Evolutionary conservation across 345 rosid genomes (phyloP).

Genomic region (Populus tremula): DNA sequence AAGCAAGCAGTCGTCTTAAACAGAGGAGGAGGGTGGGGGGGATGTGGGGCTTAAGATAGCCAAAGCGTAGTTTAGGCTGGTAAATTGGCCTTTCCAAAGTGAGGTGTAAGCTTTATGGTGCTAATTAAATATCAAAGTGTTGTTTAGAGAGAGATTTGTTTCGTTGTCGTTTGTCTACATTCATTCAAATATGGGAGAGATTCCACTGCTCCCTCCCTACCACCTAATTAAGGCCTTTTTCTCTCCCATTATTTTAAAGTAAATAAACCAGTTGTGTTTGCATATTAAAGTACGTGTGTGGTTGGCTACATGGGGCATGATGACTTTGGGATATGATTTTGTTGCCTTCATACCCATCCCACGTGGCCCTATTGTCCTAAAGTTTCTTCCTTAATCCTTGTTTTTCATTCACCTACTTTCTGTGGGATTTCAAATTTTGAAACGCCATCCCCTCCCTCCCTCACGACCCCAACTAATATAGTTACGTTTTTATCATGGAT

Average conservation of each 20-base stretch:
- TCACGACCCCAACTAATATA: not conserved
- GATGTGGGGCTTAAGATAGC: not conserved
- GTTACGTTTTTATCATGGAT: slow-evolving; percentile 9
- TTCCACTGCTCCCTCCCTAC: slow-evolving; percentile 19
- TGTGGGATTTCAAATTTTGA: slow-evolving; percentile 47
- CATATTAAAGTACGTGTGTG: not conserved
- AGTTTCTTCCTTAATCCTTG: slow-evolving; percentile 17
- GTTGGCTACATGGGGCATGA: slow-evolving; percentile 5
- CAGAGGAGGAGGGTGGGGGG: not conserved
- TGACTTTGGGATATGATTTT: slow-evolving; percentile 29
- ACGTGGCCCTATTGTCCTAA: slow-evolving; percentile 25
- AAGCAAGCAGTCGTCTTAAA: slow-evolving; percentile 12
- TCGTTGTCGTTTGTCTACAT: slow-evolving; percentile 38
- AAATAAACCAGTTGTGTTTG: no score
- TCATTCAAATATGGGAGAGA: slow-evolving; percentile 33
- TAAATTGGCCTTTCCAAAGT: slow-evolving; percentile 30
- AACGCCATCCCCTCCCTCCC: slow-evolving; percentile 16
- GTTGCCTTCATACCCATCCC: slow-evolving; percentile 8
- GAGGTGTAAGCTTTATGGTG: slow-evolving; percentile 33
- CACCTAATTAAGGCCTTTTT: not conserved
- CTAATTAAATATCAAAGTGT: slow-evolving; percentile 24
- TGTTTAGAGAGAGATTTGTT: slow-evolving; percentile 29
- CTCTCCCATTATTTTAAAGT: not conserved
- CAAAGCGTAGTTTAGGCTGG: slow-evolving; percentile 26
- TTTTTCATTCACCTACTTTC: slow-evolving; percentile 11